phyloP scores from a whole-genome alignment of 1,139 yeast species.

The Candida gigantensis region DNA sequence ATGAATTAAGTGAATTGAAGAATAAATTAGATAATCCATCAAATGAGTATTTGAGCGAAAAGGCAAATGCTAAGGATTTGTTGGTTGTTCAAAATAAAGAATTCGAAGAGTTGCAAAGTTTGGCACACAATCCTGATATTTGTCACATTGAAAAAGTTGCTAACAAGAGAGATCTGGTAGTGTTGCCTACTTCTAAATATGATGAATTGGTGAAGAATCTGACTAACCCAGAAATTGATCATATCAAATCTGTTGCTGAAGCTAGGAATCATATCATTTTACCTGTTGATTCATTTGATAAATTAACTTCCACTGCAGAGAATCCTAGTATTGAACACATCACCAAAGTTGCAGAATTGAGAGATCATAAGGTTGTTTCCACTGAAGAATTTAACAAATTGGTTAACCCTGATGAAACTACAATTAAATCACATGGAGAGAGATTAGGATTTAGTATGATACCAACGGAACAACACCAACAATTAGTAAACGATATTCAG shows the following conservation, averaged over 20 bases:
- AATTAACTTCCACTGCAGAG: constrained; percentile 15
- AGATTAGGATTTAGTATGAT: constrained; percentile 17
- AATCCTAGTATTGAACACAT: constrained; percentile 30
- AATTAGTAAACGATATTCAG: constrained; percentile 19
- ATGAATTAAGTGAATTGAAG: constrained; percentile 10
- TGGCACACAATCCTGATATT: constrained; percentile 22
- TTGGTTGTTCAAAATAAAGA: constrained; percentile 11
- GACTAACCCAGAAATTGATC: constrained; percentile 20
- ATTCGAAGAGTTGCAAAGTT: constrained; percentile 12
- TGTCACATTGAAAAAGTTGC: constrained; percentile 20
- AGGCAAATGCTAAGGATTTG: constrained; percentile 15
- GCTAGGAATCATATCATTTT: constrained; percentile 17
- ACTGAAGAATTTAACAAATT: constrained; percentile 16
- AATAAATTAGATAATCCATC: constrained; percentile 18
- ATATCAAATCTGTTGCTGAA: constrained; percentile 16
- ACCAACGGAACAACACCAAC: constrained; percentile 21
- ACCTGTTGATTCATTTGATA: constrained; percentile 7
- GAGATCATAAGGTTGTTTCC: constrained; percentile 25
- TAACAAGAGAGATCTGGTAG: constrained; percentile 2
- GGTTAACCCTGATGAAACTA: constrained; percentile 9
- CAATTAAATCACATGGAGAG: constrained; percentile 10
- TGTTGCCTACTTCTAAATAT: constrained; percentile 13
- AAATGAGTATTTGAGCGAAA: constrained; percentile 16
- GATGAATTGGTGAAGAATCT: constrained; percentile 15
- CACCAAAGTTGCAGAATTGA: constrained; percentile 19